Evolutionary conservation across 2,329 filamentous ascomycete genomes (phyloP).

Genomic region (Cladosporium oxysporum): DNA sequence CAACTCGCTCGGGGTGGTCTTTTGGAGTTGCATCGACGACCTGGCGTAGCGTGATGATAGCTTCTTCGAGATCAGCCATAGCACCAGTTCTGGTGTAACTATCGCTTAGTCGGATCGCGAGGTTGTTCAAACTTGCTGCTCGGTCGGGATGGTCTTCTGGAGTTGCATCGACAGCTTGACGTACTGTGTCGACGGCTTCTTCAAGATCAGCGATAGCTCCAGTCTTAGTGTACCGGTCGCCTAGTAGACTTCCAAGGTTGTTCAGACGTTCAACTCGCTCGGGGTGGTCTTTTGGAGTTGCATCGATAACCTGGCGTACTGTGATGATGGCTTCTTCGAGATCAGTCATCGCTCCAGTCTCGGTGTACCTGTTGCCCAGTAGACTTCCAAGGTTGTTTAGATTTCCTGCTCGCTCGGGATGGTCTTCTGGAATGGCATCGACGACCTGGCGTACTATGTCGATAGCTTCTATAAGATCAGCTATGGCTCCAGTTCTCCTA

Average conservation of each 20-base stretch:
- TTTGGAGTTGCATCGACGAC: neutral
- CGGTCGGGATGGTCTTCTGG: neutral
- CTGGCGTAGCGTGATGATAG: neutral
- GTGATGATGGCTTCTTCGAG: neutral
- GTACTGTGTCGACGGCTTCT: neutral
- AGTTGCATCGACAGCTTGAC: neutral
- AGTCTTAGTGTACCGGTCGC: neutral
- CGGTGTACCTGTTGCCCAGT: neutral
- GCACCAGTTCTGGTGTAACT: neutral
- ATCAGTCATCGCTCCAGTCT: neutral
- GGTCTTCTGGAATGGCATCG: neutral
- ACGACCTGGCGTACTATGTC: neutral
- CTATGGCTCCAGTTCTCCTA: neutral
- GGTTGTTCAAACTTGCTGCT: neutral
- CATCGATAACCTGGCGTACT: neutral
- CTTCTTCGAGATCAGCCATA: neutral
- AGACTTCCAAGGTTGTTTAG: neutral
- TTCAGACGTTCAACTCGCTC: neutral
- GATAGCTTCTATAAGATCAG: slow-evolving; percentile 1
- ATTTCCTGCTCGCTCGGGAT: neutral
- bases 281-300: neutral
- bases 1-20: neutral
- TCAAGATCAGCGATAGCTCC: slow-evolving; percentile 3
- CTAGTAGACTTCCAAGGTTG: neutral
- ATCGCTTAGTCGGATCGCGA: neutral